These are phyloP conservation scores for Xylaria sp. DNA, from an alignment of 2,329 filamentous ascomycete genomes.

Conservation along the genomic window DNA sequence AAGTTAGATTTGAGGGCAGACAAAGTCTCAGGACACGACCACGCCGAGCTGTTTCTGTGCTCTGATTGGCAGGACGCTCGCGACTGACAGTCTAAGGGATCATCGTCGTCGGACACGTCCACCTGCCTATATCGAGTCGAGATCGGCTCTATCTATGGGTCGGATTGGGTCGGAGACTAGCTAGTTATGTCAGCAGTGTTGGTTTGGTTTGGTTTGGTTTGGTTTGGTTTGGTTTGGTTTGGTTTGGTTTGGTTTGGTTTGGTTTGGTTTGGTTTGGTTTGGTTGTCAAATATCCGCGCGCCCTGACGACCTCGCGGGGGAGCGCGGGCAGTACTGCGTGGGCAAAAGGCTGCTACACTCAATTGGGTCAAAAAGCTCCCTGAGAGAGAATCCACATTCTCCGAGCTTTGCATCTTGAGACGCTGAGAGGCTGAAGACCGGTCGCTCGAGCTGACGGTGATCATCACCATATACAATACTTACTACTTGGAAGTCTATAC, in stretches of 20 bases:
- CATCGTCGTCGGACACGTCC: conserved; percentile 22
- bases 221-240: no score
- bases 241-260: no score
- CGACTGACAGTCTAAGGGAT: conserved; percentile 7
- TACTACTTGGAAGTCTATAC: no score
- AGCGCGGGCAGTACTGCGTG: conserved; percentile 7
- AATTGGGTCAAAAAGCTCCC: background rate
- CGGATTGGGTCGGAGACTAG: background rate
- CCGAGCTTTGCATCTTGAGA: background rate
- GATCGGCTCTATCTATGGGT: background rate
- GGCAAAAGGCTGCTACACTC: background rate
- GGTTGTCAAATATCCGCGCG: background rate
- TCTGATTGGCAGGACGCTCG: conserved; percentile 23
- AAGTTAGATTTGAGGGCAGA: background rate
- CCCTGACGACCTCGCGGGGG: conserved; percentile 12
- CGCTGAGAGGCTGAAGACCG: background rate
- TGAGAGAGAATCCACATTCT: background rate
- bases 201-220: no score
- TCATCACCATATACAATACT: no score
- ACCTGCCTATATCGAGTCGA: conserved; percentile 38
- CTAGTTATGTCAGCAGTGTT: background rate
- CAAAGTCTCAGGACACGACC: conserved; percentile 3
- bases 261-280: no score
- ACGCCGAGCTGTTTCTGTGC: conserved; percentile 15
- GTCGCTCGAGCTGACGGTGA: no score